Evolutionary conservation across 306 rosid species (phyloP).

Genomic region (Abrus pulchellus): DNA sequence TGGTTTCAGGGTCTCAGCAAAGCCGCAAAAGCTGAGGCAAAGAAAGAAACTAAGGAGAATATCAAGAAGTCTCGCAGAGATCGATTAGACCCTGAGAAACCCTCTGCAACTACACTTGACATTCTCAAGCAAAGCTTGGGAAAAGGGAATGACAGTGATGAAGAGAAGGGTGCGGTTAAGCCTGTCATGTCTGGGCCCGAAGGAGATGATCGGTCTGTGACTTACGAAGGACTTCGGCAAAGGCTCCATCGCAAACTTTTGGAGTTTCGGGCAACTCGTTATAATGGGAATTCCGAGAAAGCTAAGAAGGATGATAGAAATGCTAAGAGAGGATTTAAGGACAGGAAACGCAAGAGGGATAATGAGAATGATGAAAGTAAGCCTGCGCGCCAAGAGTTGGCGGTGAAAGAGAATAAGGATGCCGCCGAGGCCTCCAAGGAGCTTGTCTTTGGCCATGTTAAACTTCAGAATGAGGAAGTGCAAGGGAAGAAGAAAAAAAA

Average conservation of each 20-base stretch:
- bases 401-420: conserved; percentile 60
- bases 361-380: conserved; percentile 49
- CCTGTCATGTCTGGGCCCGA: conserved; percentile 57
- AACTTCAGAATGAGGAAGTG: conserved; percentile 70
- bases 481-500: conserved; percentile 66
- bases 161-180: conserved; percentile 55
- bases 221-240: conserved; percentile 78
- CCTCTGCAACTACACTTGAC: conserved; percentile 68
- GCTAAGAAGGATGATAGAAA: conserved; percentile 53
- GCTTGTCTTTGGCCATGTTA: conserved; percentile 77
- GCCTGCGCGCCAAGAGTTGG: conserved; percentile 6
- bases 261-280: conserved; percentile 61
- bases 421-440: conserved; percentile 77
- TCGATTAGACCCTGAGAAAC: conserved; percentile 78
- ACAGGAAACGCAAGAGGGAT: conserved; percentile 73
- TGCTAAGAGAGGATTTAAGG: conserved; percentile 50
- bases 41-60: conserved; percentile 78
- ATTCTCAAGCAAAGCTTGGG: conserved; percentile 68
- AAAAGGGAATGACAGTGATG: conserved; percentile 43
- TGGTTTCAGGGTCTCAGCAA: conserved; percentile 93
- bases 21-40: conserved; percentile 63
- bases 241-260: conserved; percentile 71
- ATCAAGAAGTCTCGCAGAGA: conserved; percentile 75
- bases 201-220: conserved; percentile 62
- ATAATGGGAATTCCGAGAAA: conserved; percentile 57